Evolutionary conservation across 805 yeast genomes (phyloP), one percentile per base, ranked within the genome.

Genomic region (Ogataea pini): DNA sequence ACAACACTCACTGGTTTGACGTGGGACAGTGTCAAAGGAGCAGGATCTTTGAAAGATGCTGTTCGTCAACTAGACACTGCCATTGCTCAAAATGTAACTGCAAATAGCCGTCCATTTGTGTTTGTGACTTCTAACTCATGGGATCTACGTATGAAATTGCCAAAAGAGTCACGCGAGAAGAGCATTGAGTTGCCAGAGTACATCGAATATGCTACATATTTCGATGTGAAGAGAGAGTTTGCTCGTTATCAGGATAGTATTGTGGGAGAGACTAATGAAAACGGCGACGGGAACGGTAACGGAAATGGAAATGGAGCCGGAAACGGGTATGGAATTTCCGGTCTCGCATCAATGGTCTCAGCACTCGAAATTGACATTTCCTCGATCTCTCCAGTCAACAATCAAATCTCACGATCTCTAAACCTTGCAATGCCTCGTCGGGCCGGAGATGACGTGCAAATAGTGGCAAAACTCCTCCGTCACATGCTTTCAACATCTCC

Each of bases 161-260:
- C 86, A 10, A 76, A 95, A 41, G 96, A 89, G 63, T 88, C 96
- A 7, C 73, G 89, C 34, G 96, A 88, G 61, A 81, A 85, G 62
- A 77, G 80, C 9, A 82, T 86, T 48, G 77, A 74, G 4, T 73
- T 90, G 47, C 96, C 96, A 0, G 73, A 78, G 4, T 88, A 85
- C 62, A 68, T 91, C 49, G 88, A 84, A 63, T 83, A 84, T 55
- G 86, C 96, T 2, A 74, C 83, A 37, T 76, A 85, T 19, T 89
- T 88, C 67, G 96, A 89, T 65, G 68, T 90, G 52, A 77, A 78
- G 61, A 79, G 77, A 51, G 97, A 91, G 65, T 89, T 77, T 65
- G 63, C 76, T 36, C 84, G 81, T 57, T 86, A 89, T 87, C 87
- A 84, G 64, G 70, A 69, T 27, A 53, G 73, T 4, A 80, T 80